These are phyloP conservation scores for Coemansia sp. DNA, from an alignment of 192 early-diverging fungal genomes.

Conservation along the genomic window DNA sequence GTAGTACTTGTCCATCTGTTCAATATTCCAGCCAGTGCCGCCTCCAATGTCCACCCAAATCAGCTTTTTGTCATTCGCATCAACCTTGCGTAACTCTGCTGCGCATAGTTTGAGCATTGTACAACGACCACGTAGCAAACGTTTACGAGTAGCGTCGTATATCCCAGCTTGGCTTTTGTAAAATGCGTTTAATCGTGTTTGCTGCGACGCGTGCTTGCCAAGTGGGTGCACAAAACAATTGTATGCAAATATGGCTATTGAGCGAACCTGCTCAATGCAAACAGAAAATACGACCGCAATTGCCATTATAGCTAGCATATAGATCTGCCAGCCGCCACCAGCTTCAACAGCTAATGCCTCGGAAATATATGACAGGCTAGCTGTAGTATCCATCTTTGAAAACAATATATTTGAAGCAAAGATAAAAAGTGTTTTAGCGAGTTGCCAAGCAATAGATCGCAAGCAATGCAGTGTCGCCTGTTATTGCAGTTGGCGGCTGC, in stretches of 20 bases:
- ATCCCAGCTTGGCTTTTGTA: slow-evolving; percentile 79
- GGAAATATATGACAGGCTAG: background rate
- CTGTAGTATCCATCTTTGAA: too few relatives aligned
- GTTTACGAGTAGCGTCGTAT: slow-evolving; percentile 73
- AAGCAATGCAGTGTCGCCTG: too few relatives aligned
- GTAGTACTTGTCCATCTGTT: slow-evolving; percentile 73
- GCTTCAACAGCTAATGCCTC: background rate
- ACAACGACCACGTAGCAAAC: slow-evolving; percentile 71
- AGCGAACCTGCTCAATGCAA: background rate
- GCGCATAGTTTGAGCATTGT: slow-evolving; percentile 83
- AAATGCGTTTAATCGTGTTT: slow-evolving; percentile 74
- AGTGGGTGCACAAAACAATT: slow-evolving; percentile 76
- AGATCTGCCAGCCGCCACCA: background rate
- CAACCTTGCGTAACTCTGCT: slow-evolving; percentile 64
- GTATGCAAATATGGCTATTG: slow-evolving; percentile 56
- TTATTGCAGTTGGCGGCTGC: too few relatives aligned
- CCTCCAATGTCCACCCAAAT: slow-evolving; percentile 69
- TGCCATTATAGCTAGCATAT: background rate
- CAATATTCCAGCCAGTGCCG: slow-evolving; percentile 74
- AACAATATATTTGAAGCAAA: too few relatives aligned
- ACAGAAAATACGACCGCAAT: background rate
- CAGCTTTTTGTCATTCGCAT: slow-evolving; percentile 22
- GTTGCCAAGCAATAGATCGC: background rate
- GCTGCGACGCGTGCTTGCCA: slow-evolving; percentile 65
- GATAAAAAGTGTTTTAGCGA: too few relatives aligned